Base-by-base conservation (phyloP, 129 eudicot genomes). In the Chrysanthemum seticuspe region DNA sequence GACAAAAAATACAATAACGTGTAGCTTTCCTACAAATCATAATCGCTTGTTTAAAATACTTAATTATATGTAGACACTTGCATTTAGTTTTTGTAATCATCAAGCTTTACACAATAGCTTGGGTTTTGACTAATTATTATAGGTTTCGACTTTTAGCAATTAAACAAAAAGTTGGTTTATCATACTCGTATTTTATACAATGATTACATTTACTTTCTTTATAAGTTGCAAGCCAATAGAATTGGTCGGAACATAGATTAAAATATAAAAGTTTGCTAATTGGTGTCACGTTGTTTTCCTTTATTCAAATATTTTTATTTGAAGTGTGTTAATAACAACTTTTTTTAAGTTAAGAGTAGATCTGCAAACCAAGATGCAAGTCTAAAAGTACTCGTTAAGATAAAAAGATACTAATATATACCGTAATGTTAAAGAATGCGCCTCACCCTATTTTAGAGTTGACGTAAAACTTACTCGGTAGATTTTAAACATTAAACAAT, bases 61-160 rank as follows among this genome's bases (percentile, higher is more conserved):
- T 23, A 23, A 23, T 23, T 23, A 23, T 23, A 23, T 23, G 25
- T 23, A 23, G 25, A 23, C 25, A 19, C 21, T 19, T 19, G 21
- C 27, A 25, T 25, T 25, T 25, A 1, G 34, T 29, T 29, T 29
- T 29, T 29, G 34, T 29, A 29, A 29, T 62, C 67, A 62, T 29
- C 29, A 13, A 25, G 67, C 67, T 62, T 14, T 55, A 55, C 14
- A 19, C 21, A 13, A 62, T 29, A 62, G 44, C 47, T 31, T 31
- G 21, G 6, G 31, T 31, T 62, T 29, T 62, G 44, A 31, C 67
- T 45, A 62, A 27, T 3, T 29, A 13, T 29, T 11, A n/a, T 4
- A 13, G 15, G 10, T 61, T 62, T 62, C 67, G 5, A 62, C 47
- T 62, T 62, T 57, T 62, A 29, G 47, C 18, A 62, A n/a, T n/a